Conservation (phyloP, 2,329 filamentous ascomycete species). For the Neoscytalidium dimidiatum region DNA sequence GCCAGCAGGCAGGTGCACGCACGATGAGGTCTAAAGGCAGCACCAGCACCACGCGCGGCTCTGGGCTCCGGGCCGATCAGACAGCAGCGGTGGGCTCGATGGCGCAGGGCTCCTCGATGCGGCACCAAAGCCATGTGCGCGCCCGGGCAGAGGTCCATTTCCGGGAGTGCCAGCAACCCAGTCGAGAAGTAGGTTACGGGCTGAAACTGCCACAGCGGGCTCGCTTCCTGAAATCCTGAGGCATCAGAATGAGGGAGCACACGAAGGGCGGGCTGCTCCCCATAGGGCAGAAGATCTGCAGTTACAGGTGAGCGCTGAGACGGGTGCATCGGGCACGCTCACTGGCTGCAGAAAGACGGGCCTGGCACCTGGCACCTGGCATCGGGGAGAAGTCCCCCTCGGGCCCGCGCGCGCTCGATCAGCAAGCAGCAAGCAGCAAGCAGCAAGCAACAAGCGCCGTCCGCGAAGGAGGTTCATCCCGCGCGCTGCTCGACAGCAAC, state of each 20-base stretch:
- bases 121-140: background rate
- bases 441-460: too few species aligned
- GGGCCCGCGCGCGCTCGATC: constrained; percentile 4
- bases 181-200: constrained; percentile 14
- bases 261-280: background rate
- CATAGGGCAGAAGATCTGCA: constrained; percentile 7
- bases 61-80: constrained; percentile 12
- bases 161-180: constrained; percentile 8
- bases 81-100: constrained; percentile 3
- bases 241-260: background rate
- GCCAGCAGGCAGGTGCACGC: background rate
- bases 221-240: constrained; percentile 19
- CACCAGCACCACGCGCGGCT: constrained; percentile 4
- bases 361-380: background rate
- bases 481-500: constrained; percentile 2
- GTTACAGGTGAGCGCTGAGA: constrained; percentile 14
- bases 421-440: background rate
- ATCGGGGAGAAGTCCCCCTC: constrained; percentile 10
- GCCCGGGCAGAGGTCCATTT: background rate
- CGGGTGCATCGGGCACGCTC: background rate
- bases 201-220: constrained; percentile 10
- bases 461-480: background rate
- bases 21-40: background rate
- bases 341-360: constrained; percentile 11
- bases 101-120: background rate